Base-by-base conservation (phyloP, 2,329 filamentous ascomycete species). In the Nemania diffusa region DNA sequence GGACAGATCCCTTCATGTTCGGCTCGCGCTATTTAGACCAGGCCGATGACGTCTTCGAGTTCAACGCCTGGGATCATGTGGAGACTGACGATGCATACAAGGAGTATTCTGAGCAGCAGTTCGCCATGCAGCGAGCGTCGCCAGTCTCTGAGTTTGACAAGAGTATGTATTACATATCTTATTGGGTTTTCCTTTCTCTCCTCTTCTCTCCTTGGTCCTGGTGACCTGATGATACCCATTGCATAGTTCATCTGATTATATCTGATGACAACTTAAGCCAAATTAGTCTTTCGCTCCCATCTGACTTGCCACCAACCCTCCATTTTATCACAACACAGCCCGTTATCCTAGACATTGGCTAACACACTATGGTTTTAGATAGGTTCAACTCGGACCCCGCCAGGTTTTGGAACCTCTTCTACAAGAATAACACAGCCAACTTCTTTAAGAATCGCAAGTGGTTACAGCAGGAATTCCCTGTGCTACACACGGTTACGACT, bases 361-460 rank as follows among this genome's bases (percentile, higher is more conserved):
- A 37, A 71, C 48, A 48, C 32, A 11, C 20, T 20, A 37, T 51
- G 71, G 59, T 67, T 74, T 64, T 75, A 92, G 89, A 83, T 74
- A 92, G 93, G 72, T 97, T 97, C 84, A 98, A 97, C 78, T 84
- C 86, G 52, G 88, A 97, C 71, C 96, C 96, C 0, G 94, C 93
- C 69, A 97, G 94, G 80, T 98, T 94, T 93, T 99, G 96, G 96
- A 96, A 99, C 76, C 83, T 92, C 62, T 99, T 99, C 82, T 99
- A 99, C 84, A 94, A 96, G 81, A 97, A 98, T 82, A 98, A 99
- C 81, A 92, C 92, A 22, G 88, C 91, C 75, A 98, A 98, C 77
- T 99, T 99, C 82, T 99, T 99, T 88, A 99, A 99, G 82, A 92
- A 99, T 78, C 88, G 96, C 71, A 98, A 98, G 79, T 99, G 96